Percentiles rank a stretch among this genome's conserved stretches.
phyloP scores from a whole-genome alignment of 1,284 basidiomycete genomes.

The Inonotus obliquus region DNA sequence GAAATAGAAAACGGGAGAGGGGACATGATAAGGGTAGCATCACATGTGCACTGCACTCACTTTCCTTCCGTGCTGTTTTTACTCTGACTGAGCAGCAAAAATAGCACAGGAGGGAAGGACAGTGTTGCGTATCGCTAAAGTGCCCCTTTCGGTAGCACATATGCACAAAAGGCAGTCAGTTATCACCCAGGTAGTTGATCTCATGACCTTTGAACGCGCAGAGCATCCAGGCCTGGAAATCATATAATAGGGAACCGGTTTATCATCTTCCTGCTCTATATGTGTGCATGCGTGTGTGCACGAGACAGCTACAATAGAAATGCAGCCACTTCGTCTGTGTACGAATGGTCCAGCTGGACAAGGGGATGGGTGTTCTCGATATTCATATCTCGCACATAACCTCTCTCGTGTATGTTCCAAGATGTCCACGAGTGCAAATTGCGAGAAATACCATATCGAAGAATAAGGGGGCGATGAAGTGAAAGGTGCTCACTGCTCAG shows the following conservation, averaged over 20 bases:
- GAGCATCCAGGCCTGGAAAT: not conserved
- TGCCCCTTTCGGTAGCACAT: not conserved
- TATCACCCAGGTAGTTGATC: conserved; percentile 12
- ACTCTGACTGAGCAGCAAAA: not conserved
- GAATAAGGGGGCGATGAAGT: not conserved
- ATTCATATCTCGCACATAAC: not conserved
- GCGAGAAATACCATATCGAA: not conserved
- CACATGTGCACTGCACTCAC: not conserved
- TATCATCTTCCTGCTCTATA: conserved; percentile 7
- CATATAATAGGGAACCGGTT: conserved; percentile 18
- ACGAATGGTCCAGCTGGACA: too few relatives aligned
- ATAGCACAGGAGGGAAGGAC: not conserved
- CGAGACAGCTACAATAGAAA: not conserved
- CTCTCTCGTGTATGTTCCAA: not conserved
- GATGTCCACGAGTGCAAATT: not conserved
- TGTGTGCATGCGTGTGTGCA: not conserved
- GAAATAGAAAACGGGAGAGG: not conserved
- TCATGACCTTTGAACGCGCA: conserved; percentile 3
- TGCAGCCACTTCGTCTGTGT: too few relatives aligned
- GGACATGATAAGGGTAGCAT: not conserved
- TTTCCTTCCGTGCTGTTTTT: too few relatives aligned
- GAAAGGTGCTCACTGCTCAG: not conserved
- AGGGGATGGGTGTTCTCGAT: not conserved
- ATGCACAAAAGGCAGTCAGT: conserved; percentile 2
- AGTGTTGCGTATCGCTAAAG: too few relatives aligned